Evolutionary conservation across 306 rosid genomes (phyloP).

Genomic region (Carpinus viminea): DNA sequence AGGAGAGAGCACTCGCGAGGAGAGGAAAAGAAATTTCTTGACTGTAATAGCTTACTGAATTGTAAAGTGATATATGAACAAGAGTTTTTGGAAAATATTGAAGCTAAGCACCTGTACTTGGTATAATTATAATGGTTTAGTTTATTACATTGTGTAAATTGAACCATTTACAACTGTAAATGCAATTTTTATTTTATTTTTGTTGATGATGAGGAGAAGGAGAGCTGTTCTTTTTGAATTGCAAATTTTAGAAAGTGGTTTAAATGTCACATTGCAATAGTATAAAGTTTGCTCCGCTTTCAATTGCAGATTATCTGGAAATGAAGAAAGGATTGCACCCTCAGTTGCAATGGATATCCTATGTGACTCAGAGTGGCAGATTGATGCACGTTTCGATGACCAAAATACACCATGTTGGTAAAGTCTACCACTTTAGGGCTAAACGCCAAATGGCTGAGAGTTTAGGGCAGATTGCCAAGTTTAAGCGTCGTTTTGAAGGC

Average conservation of each 20-base stretch:
- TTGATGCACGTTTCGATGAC: constrained; percentile 87
- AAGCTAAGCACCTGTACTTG: neutral
- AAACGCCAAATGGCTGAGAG: constrained; percentile 88
- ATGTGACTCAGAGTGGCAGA: constrained; percentile 89
- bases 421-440: constrained; percentile 88
- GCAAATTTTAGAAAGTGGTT: neutral
- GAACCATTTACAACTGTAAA: neutral
- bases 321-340: constrained; percentile 97
- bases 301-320: constrained; percentile 23
- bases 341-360: constrained; percentile 93
- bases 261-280: neutral
- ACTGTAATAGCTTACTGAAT: neutral
- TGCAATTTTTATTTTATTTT: neutral
- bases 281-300: neutral
- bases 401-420: constrained; percentile 81
- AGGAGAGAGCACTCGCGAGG: too few species aligned
- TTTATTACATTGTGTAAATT: neutral
- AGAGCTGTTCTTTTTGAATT: neutral
- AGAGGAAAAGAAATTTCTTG: neutral
- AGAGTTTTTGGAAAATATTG: neutral
- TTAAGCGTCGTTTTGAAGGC: constrained; percentile 70
- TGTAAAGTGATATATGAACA: neutral
- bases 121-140: neutral
- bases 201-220: neutral
- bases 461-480: constrained; percentile 84